Evolutionary conservation across 257 asterid species (phyloP).

Genomic region (Nicotiana undulata): DNA sequence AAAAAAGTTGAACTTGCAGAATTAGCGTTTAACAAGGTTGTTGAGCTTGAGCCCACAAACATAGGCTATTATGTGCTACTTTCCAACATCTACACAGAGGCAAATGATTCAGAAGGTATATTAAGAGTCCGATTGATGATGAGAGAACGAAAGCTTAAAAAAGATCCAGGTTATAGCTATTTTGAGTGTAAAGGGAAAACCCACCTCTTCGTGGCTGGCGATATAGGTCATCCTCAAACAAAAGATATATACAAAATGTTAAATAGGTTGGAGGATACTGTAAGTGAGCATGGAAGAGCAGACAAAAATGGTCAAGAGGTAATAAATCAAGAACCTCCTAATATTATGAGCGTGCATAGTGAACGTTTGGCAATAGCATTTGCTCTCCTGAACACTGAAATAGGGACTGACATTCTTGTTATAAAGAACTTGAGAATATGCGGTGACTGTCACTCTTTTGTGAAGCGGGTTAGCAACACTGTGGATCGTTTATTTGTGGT

Average conservation of each 20-base stretch:
- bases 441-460: constrained; percentile 66
- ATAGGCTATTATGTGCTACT: constrained; percentile 73
- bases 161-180: constrained; percentile 86
- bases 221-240: constrained; percentile 45
- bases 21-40: constrained; percentile 60
- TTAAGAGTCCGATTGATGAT: constrained; percentile 60
- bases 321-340: constrained; percentile 13
- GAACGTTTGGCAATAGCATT: constrained; percentile 84
- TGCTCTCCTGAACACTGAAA: constrained; percentile 42
- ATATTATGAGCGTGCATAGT: constrained; percentile 46
- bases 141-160: constrained; percentile 57
- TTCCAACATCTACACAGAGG: constrained; percentile 59
- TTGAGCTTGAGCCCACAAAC: constrained; percentile 71
- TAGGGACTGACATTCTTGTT: constrained; percentile 48
- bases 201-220: constrained; percentile 76
- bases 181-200: constrained; percentile 52
- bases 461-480: constrained; percentile 50
- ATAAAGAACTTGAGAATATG: constrained; percentile 86
- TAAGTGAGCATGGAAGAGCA: constrained; percentile 2
- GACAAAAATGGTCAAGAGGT: constrained; percentile 7
- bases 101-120: constrained; percentile 45
- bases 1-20: constrained; percentile 64
- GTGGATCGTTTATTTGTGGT: constrained; percentile 49
- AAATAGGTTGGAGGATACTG: constrained; percentile 40
- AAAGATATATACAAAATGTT: constrained; percentile 45